These are phyloP conservation scores for Teratosphaeria epicoccoides DNA, from an alignment of 2,329 filamentous ascomycete genomes.

Conservation along the genomic window DNA sequence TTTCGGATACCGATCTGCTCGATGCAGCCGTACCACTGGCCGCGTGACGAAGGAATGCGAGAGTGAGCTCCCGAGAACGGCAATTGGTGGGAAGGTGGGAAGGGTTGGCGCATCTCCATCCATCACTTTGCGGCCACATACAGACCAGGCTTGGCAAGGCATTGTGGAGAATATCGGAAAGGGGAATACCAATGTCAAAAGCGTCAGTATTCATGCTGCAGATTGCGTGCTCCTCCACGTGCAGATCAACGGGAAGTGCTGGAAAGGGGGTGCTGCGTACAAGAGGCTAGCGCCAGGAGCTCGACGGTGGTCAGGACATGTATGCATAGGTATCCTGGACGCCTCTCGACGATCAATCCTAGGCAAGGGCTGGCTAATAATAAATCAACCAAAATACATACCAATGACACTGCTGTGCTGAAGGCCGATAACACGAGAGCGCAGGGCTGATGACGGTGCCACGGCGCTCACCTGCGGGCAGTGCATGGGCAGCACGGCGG, in stretches of 20 bases:
- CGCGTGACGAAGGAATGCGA: slow-evolving; percentile 1
- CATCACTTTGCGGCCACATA: no score
- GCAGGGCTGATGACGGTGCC: neutral
- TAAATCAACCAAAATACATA: neutral
- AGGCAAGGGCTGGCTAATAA: neutral
- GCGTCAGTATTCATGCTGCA: neutral
- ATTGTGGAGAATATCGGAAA: neutral
- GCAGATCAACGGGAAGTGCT: neutral
- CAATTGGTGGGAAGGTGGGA: neutral
- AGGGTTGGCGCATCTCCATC: no score
- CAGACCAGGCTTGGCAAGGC: neutral
- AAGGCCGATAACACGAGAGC: neutral
- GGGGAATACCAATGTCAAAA: neutral
- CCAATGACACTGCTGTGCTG: neutral
- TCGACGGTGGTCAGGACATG: neutral
- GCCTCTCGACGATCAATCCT: neutral
- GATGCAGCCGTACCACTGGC: neutral
- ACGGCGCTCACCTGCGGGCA: neutral
- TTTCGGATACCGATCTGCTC: neutral
- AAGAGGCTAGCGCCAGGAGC: neutral
- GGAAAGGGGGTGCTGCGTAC: neutral
- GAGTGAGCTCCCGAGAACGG: neutral
- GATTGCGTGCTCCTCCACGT: slow-evolving; percentile 1
- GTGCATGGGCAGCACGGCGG: neutral
- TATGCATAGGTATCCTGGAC: no score